phyloP scores from a whole-genome alignment of 768 basidiomycete genomes.

The Psilocybe sp. region DNA sequence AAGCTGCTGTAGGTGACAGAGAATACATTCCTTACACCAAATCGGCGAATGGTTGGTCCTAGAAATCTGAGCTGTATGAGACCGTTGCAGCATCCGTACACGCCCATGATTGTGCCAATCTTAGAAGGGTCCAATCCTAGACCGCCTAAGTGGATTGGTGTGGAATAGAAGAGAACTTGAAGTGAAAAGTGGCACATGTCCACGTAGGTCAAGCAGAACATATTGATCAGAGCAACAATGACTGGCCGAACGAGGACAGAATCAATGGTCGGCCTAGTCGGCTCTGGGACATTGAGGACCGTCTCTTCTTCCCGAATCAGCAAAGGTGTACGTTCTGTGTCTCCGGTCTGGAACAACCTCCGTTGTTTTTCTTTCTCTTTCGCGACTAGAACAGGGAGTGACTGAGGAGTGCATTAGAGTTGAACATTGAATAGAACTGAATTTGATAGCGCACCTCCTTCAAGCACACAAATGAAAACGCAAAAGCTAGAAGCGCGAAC shows the following conservation, averaged over 20 bases:
- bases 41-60: slow-evolving; percentile 45
- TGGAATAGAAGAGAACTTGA: slow-evolving; percentile 48
- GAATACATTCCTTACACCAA: slow-evolving; percentile 52
- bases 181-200: slow-evolving; percentile 36
- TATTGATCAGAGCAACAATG: too few relatives aligned
- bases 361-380: too few relatives aligned
- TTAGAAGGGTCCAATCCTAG: slow-evolving; percentile 59
- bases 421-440: too few relatives aligned
- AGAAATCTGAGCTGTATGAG: slow-evolving; percentile 52
- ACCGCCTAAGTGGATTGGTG: slow-evolving; percentile 59
- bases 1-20: slow-evolving; percentile 31
- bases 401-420: too few relatives aligned
- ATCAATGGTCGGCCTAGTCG: too few relatives aligned
- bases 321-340: too few relatives aligned
- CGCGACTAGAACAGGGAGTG: too few relatives aligned
- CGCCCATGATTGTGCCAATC: slow-evolving; percentile 43
- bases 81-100: slow-evolving; percentile 45
- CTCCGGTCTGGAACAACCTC: too few relatives aligned
- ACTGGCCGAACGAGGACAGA: too few relatives aligned
- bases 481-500: slow-evolving; percentile 32
- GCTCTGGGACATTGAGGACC: too few relatives aligned
- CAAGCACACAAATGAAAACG: slow-evolving; percentile 32
- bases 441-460: slow-evolving; percentile 36
- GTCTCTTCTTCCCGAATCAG: too few relatives aligned
- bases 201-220: slow-evolving; percentile 29